Base-by-base conservation (phyloP, 2,329 filamentous ascomycete species). In the Lachnum nothofagi region DNA sequence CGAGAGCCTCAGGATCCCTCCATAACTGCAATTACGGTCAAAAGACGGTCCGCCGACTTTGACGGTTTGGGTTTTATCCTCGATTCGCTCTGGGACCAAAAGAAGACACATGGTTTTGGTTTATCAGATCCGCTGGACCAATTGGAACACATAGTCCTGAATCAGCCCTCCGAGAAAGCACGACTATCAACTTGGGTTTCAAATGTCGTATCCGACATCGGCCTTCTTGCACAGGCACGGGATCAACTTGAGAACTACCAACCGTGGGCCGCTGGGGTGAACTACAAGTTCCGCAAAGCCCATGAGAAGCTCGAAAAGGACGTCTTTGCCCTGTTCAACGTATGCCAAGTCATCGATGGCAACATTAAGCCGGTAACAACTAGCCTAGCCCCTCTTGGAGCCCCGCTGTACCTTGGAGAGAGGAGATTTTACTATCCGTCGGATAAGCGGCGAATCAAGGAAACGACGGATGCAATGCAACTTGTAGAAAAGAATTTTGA, bases 371-470 rank as follows among this genome's bases (percentile, higher is more conserved):
- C 14, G 6, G 25, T 44, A 5, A 14, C 22, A 14, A 44, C 14
- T 25, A 40, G 41, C 14, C 19, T 35, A 8, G 19, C 19, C 6
- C 27, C n/a, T 23, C 25, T 33, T 1, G 42, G 17, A 16, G 24
- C 23, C 14, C 51, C 44, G 16, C n/a, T n/a, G n/a, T n/a, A n/a
- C n/a, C n/a, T n/a, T n/a, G 20, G 17, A n/a, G 37, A 48, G 17
- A 24, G 35, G 12, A 42, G 37, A 14, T 48, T 55, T 63, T 50
- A 49, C 34, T 80, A 70, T 68, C 77, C 71, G 42, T 65, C 67
- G 6, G 66, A 72, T 1, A 76, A 73, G 8, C 27, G 22, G 20
- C 27, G 37, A 5, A 47, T 25, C 16, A 41, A 42, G 22, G 37
- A 47, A 17, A 42, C 27, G 4, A 42, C 29, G 7, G 45, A 48